Evolutionary conservation across 2,329 filamentous ascomycete genomes (phyloP).

Genomic region (Talaromyces albobiverticillius): DNA sequence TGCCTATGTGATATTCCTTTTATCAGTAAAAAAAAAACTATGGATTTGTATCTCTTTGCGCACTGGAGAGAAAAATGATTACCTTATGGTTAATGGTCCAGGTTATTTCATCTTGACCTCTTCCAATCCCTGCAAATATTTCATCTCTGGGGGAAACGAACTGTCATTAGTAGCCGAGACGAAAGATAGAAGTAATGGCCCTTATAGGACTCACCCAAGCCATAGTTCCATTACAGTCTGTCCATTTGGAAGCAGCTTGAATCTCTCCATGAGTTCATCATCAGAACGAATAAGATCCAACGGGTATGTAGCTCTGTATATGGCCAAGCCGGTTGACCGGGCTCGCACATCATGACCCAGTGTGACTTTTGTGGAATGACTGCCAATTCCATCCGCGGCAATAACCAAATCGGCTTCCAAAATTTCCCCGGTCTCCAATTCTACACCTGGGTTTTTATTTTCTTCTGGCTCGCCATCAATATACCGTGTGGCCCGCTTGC

Average conservation of each 20-base stretch:
- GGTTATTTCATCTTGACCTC: background rate
- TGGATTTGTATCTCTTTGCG: background rate
- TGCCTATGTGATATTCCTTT: conserved; percentile 1
- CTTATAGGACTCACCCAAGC: background rate
- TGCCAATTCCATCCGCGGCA: conserved; percentile 31
- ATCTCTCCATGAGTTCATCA: conserved; percentile 4
- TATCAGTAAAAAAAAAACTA: background rate
- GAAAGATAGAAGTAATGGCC: too few relatives aligned
- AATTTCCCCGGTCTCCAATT: conserved; percentile 19
- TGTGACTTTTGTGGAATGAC: conserved; percentile 22
- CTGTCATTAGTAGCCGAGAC: background rate
- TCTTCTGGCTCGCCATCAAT: background rate
- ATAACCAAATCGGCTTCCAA: conserved; percentile 29
- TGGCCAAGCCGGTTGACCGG: conserved; percentile 22
- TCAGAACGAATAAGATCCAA: conserved; percentile 10
- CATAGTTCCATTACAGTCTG: conserved; percentile 4
- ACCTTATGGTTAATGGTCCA: conserved; percentile 10
- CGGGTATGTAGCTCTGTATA: conserved; percentile 21
- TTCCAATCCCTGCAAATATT: background rate
- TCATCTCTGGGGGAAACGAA: background rate
- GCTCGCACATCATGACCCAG: conserved; percentile 20
- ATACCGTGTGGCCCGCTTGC: conserved; percentile 5
- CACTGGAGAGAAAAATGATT: background rate
- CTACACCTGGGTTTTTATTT: conserved; percentile 17
- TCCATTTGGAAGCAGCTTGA: background rate